Percentiles rank a stretch among this genome's conserved stretches.
phyloP scores from a whole-genome alignment of 176 grass and related monocot genomes.

The Pontederia paniculata region DNA sequence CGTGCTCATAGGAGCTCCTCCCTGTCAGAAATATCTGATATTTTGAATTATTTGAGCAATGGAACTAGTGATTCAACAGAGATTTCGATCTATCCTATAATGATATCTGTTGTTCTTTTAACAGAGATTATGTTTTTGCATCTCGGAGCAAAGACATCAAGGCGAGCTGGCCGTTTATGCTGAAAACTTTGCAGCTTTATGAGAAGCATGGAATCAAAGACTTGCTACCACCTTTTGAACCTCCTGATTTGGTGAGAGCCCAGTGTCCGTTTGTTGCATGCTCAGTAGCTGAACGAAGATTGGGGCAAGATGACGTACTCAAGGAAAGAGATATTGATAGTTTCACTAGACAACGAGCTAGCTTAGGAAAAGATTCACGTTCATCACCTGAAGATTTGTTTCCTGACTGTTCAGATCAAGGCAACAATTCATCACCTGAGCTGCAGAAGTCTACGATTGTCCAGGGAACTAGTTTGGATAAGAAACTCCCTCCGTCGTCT shows the following conservation, averaged over 20 bases:
- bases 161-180: slow-evolving; percentile 23
- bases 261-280: slow-evolving; percentile 16
- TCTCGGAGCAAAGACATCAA: slow-evolving; percentile 18
- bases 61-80: too few species aligned
- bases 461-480: slow-evolving; percentile 18
- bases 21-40: too few species aligned
- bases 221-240: slow-evolving; percentile 36
- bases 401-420: slow-evolving; percentile 5
- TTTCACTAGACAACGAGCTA: slow-evolving; percentile 13
- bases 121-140: slow-evolving; percentile 25
- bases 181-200: slow-evolving; percentile 16
- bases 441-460: slow-evolving; percentile 27
- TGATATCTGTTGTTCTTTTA: too few species aligned
- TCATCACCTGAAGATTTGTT: slow-evolving; percentile 19
- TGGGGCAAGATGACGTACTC: slow-evolving; percentile 14
- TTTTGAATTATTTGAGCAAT: too few species aligned
- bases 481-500: too few species aligned
- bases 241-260: slow-evolving; percentile 44
- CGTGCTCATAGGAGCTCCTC: too few species aligned
- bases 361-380: slow-evolving; percentile 29
- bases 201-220: slow-evolving; percentile 21
- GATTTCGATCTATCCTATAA: too few species aligned
- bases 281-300: slow-evolving; percentile 7
- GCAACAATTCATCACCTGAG: background rate
- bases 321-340: slow-evolving; percentile 30